These are phyloP conservation scores for Russula ochroleuca DNA, from an alignment of 768 basidiomycete genomes.

Conservation along the genomic window DNA sequence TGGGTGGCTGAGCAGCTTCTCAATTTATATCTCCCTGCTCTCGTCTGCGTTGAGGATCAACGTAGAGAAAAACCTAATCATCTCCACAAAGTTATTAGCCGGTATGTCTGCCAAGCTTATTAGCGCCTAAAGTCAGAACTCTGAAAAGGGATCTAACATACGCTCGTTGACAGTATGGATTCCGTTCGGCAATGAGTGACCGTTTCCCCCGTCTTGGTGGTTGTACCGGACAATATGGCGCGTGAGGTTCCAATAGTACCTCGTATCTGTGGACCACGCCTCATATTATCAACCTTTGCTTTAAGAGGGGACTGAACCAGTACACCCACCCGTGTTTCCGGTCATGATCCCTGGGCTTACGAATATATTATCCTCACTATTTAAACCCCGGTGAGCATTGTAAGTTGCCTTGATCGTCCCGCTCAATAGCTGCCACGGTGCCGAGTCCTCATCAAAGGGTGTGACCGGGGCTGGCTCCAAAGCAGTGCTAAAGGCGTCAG, in stretches of 20 bases:
- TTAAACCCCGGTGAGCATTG: conserved; percentile 33
- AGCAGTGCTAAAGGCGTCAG: conserved; percentile 36
- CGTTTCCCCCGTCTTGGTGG: conserved; percentile 24
- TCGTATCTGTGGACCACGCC: conserved; percentile 19
- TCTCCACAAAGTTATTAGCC: conserved; percentile 53
- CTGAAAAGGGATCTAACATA: neutral
- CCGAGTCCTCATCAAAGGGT: conserved; percentile 36
- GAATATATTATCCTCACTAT: conserved; percentile 31
- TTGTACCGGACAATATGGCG: conserved; percentile 24
- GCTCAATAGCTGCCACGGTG: conserved; percentile 40
- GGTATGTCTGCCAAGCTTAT: conserved; percentile 40
- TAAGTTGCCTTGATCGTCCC: conserved; percentile 42
- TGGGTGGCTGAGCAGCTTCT: no score
- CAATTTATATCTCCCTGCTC: conserved; percentile 8
- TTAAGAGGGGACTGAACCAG: conserved; percentile 15
- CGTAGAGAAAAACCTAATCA: conserved; percentile 60
- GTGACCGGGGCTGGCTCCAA: conserved; percentile 44
- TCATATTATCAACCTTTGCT: neutral
- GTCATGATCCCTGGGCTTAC: conserved; percentile 41
- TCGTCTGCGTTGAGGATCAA: conserved; percentile 70
- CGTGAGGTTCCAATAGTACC: conserved; percentile 25
- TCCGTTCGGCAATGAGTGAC: conserved; percentile 27
- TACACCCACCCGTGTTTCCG: conserved; percentile 36
- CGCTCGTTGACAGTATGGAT: conserved; percentile 67
- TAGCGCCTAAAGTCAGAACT: neutral